Evolutionary conservation across 495 filamentous ascomycete genomes (phyloP).

Genomic region (Tuber umbilicatum): DNA sequence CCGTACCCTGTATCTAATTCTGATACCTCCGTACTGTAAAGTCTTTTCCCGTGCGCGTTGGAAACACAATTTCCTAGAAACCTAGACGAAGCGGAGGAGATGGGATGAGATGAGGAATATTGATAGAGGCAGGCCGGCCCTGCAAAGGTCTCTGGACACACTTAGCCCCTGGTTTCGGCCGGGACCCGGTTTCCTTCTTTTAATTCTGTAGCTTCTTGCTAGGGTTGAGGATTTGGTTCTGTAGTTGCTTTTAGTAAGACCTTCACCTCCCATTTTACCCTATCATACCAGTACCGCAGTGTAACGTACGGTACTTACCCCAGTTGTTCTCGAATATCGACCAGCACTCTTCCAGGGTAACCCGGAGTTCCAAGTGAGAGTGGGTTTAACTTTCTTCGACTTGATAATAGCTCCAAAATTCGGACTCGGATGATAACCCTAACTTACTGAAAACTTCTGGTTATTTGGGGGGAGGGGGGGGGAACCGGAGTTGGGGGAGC

Average conservation of each 20-base stretch:
- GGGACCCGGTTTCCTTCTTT: conserved; percentile 14
- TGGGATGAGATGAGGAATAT: conserved; percentile 23
- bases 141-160: conserved; percentile 7
- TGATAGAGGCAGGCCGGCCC: conserved; percentile 5
- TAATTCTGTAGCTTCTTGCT: conserved; percentile 11
- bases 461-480: conserved; percentile 34
- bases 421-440: background rate
- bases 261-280: background rate
- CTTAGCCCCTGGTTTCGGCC: conserved; percentile 9
- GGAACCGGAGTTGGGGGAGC: conserved; percentile 14
- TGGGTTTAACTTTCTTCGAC: background rate
- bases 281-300: background rate
- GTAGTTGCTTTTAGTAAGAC: background rate
- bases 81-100: conserved; percentile 15
- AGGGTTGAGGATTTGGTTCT: background rate
- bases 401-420: background rate
- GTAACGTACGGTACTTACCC: background rate
- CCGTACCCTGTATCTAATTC: conserved; percentile 9
- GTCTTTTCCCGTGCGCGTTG: conserved; percentile 11
- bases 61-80: conserved; percentile 18
- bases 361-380: background rate
- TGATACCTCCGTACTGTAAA: conserved; percentile 7
- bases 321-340: background rate
- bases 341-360: background rate
- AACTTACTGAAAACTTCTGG: conserved; percentile 2